Evolutionary conservation across 768 basidiomycete species (phyloP).

Genomic region (Leucocoprinus sp.): DNA sequence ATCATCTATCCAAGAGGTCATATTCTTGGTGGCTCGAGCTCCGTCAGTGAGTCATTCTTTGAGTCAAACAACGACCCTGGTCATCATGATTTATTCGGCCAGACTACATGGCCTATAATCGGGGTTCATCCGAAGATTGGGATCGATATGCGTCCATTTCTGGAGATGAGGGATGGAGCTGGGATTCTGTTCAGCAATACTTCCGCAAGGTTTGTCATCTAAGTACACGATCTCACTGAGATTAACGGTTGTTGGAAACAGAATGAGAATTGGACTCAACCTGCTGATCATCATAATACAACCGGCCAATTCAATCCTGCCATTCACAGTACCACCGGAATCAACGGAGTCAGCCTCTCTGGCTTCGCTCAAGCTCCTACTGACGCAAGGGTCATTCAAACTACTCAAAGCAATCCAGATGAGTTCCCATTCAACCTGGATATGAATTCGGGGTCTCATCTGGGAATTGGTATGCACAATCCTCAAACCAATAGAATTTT

Average conservation of each 20-base stretch:
- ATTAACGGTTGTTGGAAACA: slow-evolving; percentile 9
- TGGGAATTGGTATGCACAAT: neutral
- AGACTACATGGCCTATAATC: slow-evolving; percentile 19
- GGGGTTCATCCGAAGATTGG: slow-evolving; percentile 21
- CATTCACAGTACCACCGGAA: slow-evolving; percentile 20
- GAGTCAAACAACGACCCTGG: neutral
- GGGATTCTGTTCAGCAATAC: slow-evolving; percentile 21
- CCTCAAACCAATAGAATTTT: neutral
- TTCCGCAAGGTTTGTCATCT: slow-evolving; percentile 2
- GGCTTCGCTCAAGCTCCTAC: slow-evolving; percentile 17
- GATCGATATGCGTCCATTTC: slow-evolving; percentile 22
- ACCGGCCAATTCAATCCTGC: slow-evolving; percentile 24
- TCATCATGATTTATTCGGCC: neutral
- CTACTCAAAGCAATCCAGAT: slow-evolving; percentile 1
- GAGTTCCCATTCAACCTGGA: slow-evolving; percentile 12
- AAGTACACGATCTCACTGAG: slow-evolving; percentile 4
- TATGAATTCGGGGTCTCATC: slow-evolving; percentile 14
- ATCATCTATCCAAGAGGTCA: slow-evolving; percentile 21
- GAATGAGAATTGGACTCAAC: slow-evolving; percentile 22
- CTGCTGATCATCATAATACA: slow-evolving; percentile 24
- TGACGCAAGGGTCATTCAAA: slow-evolving; percentile 14
- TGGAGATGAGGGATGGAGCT: slow-evolving; percentile 26
- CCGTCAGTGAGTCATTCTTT: slow-evolving; percentile 20
- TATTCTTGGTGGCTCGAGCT: slow-evolving; percentile 25
- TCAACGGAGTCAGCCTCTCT: slow-evolving; percentile 18